A percentile compares a stretch with the other conserved stretches of the same genome.
Evolutionary conservation across 352 stramenopile genomes (phyloP).

Genomic region (Pythium monospermum): DNA sequence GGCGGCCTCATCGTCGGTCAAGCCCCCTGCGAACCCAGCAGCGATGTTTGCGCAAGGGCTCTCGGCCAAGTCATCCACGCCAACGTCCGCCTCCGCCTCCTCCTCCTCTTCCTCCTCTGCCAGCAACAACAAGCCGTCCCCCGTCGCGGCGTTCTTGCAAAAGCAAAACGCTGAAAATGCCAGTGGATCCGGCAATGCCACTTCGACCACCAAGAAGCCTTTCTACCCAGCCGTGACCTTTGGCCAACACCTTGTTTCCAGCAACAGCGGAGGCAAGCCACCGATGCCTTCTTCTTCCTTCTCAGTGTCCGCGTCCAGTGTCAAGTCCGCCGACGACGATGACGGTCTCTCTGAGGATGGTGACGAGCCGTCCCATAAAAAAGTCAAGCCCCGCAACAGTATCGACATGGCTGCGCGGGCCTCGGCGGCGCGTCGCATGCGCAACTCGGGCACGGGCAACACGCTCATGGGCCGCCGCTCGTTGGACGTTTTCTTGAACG

Average conservation of each 20-base stretch:
- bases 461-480: conserved; percentile 51
- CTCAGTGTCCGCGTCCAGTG: too few species aligned
- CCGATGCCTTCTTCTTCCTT: conserved; percentile 30
- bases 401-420: conserved; percentile 69
- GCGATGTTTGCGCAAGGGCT: conserved; percentile 38
- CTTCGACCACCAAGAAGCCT: not conserved
- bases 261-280: too few species aligned
- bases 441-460: conserved; percentile 46
- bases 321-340: conserved; percentile 36
- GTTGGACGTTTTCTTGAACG: conserved; percentile 74
- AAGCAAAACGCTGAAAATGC: conserved; percentile 14
- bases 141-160: conserved; percentile 11
- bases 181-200: not conserved
- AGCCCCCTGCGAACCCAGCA: conserved; percentile 40
- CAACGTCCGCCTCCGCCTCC: not conserved
- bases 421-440: conserved; percentile 59
- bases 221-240: conserved; percentile 40
- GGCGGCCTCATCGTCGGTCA: not conserved
- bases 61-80: conserved; percentile 4
- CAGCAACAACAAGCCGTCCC: not conserved
- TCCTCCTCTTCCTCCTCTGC: not conserved
- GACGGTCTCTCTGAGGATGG: conserved; percentile 38
- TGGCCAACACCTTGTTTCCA: conserved; percentile 38
- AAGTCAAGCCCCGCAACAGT: conserved; percentile 66
- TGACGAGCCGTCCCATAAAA: conserved; percentile 65